These are phyloP conservation scores for Xylaria nigripes DNA, from an alignment of 495 filamentous ascomycete genomes.

Conservation along the genomic window DNA sequence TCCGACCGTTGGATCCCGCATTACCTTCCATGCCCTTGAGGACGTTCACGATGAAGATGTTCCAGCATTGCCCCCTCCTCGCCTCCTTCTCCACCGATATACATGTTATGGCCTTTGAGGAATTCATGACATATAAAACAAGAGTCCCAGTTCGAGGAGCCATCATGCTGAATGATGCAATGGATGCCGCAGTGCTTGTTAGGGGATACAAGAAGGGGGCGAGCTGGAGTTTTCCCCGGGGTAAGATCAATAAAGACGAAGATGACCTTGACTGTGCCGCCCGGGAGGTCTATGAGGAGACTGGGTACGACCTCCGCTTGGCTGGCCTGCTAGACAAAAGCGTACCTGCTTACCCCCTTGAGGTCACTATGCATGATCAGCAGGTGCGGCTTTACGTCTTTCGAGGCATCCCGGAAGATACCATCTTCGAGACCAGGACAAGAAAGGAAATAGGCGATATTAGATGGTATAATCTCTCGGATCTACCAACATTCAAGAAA, in stretches of 20 bases:
- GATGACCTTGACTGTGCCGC: constrained; percentile 86
- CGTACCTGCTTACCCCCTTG: constrained; percentile 65
- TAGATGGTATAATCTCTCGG: constrained; percentile 80
- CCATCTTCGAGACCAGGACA: constrained; percentile 78
- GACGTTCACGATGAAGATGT: constrained; percentile 77
- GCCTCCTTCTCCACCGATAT: constrained; percentile 68
- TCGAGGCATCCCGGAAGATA: constrained; percentile 74
- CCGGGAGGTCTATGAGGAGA: constrained; percentile 92
- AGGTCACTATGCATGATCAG: constrained; percentile 84
- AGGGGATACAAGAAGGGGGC: constrained; percentile 96
- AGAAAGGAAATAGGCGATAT: constrained; percentile 97
- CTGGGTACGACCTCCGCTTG: constrained; percentile 70
- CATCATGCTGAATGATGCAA: constrained; percentile 80
- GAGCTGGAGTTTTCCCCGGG: constrained; percentile 92
- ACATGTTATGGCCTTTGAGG: constrained; percentile 71
- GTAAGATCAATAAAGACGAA: constrained; percentile 97
- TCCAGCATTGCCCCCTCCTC: constrained; percentile 84
- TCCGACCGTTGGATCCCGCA: constrained; percentile 77
- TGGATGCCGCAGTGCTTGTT: constrained; percentile 87
- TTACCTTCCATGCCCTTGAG: constrained; percentile 78
- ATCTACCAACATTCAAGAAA: constrained; percentile 75
- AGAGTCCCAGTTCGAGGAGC: constrained; percentile 88
- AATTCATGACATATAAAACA: constrained; percentile 89
- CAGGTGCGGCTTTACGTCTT: constrained; percentile 88
- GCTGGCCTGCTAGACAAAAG: constrained; percentile 65